These are phyloP conservation scores for Senecio squalidus DNA, from an alignment of 140 eudicot genomes.

Conservation along the genomic window DNA sequence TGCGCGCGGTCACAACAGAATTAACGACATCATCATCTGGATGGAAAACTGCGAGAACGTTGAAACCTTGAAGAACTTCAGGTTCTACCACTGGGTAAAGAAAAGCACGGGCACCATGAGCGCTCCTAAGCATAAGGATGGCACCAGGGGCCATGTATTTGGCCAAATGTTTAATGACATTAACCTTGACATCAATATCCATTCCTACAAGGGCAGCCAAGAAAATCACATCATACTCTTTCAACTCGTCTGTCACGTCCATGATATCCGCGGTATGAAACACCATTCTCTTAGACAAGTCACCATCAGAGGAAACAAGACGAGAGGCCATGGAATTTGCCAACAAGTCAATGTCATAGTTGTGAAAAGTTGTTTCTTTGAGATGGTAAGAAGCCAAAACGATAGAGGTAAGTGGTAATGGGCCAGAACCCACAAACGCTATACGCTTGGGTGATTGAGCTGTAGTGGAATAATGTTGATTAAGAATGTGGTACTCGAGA, in stretches of 20 bases:
- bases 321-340: constrained; percentile 55
- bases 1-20: constrained; percentile 55
- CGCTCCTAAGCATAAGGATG: constrained; percentile 56
- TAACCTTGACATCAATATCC: constrained; percentile 42
- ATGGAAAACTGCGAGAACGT: constrained; percentile 52
- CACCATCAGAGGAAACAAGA: constrained; percentile 36
- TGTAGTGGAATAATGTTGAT: constrained; percentile 22
- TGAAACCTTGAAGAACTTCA: constrained; percentile 42
- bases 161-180: constrained; percentile 41
- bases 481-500: no score
- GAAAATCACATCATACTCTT: constrained; percentile 56
- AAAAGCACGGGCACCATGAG: constrained; percentile 66
- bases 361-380: constrained; percentile 37
- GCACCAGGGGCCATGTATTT: constrained; percentile 56
- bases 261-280: constrained; percentile 50
- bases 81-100: constrained; percentile 62
- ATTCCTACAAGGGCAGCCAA: constrained; percentile 70
- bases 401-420: no score
- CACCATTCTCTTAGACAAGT: constrained; percentile 47
- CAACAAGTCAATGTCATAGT: constrained; percentile 53
- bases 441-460: no score
- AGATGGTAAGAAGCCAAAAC: no score
- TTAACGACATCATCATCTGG: constrained; percentile 63
- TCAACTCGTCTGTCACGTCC: constrained; percentile 39
- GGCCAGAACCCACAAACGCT: no score